Base-by-base conservation (phyloP, 2,329 filamentous ascomycete species). In the Sclerotiophoma versabilis region DNA sequence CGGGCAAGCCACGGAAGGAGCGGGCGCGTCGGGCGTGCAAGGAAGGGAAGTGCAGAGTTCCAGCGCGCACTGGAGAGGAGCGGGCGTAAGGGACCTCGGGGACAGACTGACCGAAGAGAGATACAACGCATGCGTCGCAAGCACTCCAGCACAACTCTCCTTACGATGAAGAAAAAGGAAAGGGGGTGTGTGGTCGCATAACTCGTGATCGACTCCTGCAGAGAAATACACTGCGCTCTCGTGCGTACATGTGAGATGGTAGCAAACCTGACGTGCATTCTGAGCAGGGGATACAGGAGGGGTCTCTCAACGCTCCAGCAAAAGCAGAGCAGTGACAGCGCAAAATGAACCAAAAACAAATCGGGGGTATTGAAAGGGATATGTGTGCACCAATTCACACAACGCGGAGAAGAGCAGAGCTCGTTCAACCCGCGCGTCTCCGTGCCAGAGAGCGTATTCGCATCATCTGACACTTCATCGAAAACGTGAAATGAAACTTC, bases 71-170 rank as follows among this genome's bases (percentile, higher is more conserved):
- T 65, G 69, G 68, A 73, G 77, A 77, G 78, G 59, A 63, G 49
- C 77, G 65, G 79, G 78, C 75, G 76, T 69, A 71, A 73, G 73
- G 74, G 71, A 69, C 72, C 71, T 74, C 69, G 70, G 72, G 72
- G 66, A 75, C 70, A 75, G 72, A 74, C 72, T 71, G 65, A 72
- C 72, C 67, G 62, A 71, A 47, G 72, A 71, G 67, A 73, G 68
- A 74, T 71, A 71, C 65, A 60, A 68, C 69, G 45, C 46, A 50
- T 50, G 46, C 53, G 46, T 38, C 46, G 42, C 47, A 46, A 37
- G 29, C 46, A 47, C 47, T 49, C 51, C 51, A 36, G 62, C 66
- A 59, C 59, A 55, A 15, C 54, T 54, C 60, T 59, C 61, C 62
- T 65, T 63, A 58, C 60, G 27, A 64, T 58, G 54, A 63, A 62